phyloP scores from a whole-genome alignment of 2,329 filamentous ascomycete genomes.

The Bipolaris cookei region DNA sequence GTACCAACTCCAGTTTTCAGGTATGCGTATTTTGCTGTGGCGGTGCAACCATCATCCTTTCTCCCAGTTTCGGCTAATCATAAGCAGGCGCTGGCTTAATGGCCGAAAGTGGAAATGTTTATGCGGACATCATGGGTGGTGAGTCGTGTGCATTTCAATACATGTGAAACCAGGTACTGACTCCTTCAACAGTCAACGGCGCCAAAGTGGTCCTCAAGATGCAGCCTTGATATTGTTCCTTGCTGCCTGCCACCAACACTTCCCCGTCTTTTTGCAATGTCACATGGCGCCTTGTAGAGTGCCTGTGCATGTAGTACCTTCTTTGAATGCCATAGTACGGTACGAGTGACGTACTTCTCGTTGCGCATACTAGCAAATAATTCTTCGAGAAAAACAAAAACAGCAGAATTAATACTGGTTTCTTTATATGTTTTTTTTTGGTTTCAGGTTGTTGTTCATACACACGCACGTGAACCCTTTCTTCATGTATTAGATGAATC shows the following conservation, averaged over 20 bases:
- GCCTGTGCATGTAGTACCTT: neutral
- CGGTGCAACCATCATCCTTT: neutral
- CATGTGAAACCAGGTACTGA: neutral
- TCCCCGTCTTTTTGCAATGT: neutral
- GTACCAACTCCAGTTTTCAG: constrained; percentile 24
- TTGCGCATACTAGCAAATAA: neutral
- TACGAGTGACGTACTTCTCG: neutral
- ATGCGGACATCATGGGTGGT: constrained; percentile 23
- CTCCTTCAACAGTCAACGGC: neutral
- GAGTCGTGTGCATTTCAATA: constrained; percentile 3
- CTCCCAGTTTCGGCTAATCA: neutral
- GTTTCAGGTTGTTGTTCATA: too few relatives aligned
- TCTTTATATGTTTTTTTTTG: too few relatives aligned
- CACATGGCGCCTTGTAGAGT: neutral
- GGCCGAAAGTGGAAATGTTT: constrained; percentile 14
- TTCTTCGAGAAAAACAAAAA: neutral
- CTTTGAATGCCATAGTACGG: neutral
- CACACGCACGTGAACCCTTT: too few relatives aligned
- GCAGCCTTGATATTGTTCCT: constrained; percentile 1
- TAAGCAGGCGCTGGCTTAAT: constrained; percentile 20
- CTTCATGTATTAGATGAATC: too few relatives aligned
- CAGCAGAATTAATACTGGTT: too few relatives aligned
- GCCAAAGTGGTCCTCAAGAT: constrained; percentile 12
- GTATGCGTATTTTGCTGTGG: constrained; percentile 17
- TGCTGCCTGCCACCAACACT: too few relatives aligned